These are phyloP conservation scores for Pistacia integerrima DNA, from an alignment of 345 rosid species.

Conservation along the genomic window DNA sequence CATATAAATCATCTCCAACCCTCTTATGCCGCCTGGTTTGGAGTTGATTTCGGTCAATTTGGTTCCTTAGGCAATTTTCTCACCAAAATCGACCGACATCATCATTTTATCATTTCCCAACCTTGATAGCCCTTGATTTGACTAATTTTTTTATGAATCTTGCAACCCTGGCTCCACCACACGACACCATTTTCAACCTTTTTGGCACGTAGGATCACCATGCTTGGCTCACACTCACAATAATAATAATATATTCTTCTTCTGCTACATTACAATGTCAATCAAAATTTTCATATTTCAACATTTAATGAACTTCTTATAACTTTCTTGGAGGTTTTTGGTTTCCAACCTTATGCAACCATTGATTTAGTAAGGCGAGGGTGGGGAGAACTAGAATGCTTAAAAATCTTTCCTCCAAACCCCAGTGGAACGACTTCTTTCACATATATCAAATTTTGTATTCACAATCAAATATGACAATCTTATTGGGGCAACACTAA, in stretches of 20 bases:
- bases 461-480: constrained; percentile 65
- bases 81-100: too few relatives aligned
- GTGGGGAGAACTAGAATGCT: constrained; percentile 62
- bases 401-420: constrained; percentile 30
- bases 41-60: too few relatives aligned
- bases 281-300: background rate
- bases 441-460: constrained; percentile 49
- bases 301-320: background rate
- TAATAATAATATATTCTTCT: background rate
- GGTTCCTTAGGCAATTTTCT: too few relatives aligned
- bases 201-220: too few relatives aligned
- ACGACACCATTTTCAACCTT: too few relatives aligned
- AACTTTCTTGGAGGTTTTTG: constrained; percentile 33
- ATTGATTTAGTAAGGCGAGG: constrained; percentile 72
- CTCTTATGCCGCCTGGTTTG: too few relatives aligned
- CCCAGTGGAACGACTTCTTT: constrained; percentile 60
- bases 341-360: constrained; percentile 58
- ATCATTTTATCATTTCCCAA: too few relatives aligned
- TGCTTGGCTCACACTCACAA: too few relatives aligned
- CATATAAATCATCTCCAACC: too few relatives aligned
- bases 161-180: too few relatives aligned
- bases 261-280: background rate
- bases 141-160: too few relatives aligned
- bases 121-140: too few relatives aligned
- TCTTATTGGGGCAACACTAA: constrained; percentile 53